Evolutionary conservation across 345 rosid genomes (phyloP).

Genomic region (Limnanthes douglasii): DNA sequence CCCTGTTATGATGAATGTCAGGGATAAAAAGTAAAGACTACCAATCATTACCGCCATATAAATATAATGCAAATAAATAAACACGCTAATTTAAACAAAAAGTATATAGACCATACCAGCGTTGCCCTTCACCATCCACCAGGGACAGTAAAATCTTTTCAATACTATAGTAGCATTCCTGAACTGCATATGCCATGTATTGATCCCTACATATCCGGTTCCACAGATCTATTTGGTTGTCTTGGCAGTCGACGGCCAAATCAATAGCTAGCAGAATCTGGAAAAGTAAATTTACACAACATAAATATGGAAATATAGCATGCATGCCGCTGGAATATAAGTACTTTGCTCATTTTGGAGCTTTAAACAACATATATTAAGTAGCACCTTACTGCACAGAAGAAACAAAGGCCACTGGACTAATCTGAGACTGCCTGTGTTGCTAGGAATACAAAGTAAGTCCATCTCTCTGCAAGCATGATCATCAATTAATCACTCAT

Average conservation of each 20-base stretch:
- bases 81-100: slow-evolving; percentile 4
- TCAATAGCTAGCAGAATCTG: slow-evolving; percentile 90
- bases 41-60: slow-evolving; percentile 6
- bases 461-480: slow-evolving; percentile 67
- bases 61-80: slow-evolving; percentile 7
- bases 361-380: slow-evolving; percentile 4
- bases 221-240: slow-evolving; percentile 74
- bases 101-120: slow-evolving; percentile 42
- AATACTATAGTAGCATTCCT: slow-evolving; percentile 84
- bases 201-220: slow-evolving; percentile 71
- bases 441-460: slow-evolving; percentile 87
- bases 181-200: slow-evolving; percentile 95
- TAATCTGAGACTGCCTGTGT: slow-evolving; percentile 75
- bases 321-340: background rate
- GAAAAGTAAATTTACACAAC: slow-evolving; percentile 7
- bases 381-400: slow-evolving; percentile 82
- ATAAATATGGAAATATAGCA: slow-evolving; percentile 4
- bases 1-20: slow-evolving; percentile 33
- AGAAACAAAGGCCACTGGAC: slow-evolving; percentile 99
- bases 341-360: background rate
- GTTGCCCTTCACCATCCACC: slow-evolving; percentile 87
- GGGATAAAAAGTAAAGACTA: slow-evolving; percentile 6
- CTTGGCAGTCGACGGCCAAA: slow-evolving; percentile 90
- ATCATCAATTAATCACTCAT: background rate
- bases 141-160: slow-evolving; percentile 69